Evolutionary conservation across 176 grass and related monocot genomes (phyloP).

Genomic region (Lolium rigidum): DNA sequence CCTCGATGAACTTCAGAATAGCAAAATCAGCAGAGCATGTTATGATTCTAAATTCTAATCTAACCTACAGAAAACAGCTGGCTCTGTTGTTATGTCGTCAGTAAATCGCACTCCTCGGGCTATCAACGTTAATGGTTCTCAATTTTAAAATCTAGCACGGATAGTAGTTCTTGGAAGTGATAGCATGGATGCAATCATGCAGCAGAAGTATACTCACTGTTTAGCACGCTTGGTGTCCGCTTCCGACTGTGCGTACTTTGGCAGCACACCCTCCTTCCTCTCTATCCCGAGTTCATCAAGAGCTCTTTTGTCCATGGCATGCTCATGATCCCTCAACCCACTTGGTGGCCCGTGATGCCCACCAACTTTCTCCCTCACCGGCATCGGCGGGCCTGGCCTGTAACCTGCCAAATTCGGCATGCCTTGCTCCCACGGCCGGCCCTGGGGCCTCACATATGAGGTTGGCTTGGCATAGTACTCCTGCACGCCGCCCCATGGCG

Average conservation of each 20-base stretch:
- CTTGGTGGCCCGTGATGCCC: conserved; percentile 40
- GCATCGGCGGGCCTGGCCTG: conserved; percentile 41
- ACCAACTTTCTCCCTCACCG: conserved; percentile 59
- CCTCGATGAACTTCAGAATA: neutral
- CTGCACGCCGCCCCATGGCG: conserved; percentile 46
- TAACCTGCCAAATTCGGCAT: conserved; percentile 40
- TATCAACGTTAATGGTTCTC: neutral
- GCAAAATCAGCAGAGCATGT: neutral
- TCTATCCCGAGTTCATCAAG: conserved; percentile 58
- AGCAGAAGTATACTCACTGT: conserved; percentile 74
- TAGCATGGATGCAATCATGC: conserved; percentile 20
- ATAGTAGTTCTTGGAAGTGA: neutral
- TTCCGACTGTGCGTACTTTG: conserved; percentile 66
- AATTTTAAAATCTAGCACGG: neutral
- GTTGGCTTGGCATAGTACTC: conserved; percentile 60
- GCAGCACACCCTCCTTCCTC: conserved; percentile 62
- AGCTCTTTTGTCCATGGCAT: conserved; percentile 57
- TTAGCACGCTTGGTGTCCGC: conserved; percentile 78
- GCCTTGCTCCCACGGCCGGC: conserved; percentile 61
- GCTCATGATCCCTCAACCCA: conserved; percentile 47
- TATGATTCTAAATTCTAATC: neutral
- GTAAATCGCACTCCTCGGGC: neutral
- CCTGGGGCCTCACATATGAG: conserved; percentile 49
- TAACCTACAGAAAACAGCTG: conserved; percentile 15
- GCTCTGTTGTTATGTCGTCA: neutral